phyloP scores from a whole-genome alignment of 768 basidiomycete genomes.

The Trametes elegans region DNA sequence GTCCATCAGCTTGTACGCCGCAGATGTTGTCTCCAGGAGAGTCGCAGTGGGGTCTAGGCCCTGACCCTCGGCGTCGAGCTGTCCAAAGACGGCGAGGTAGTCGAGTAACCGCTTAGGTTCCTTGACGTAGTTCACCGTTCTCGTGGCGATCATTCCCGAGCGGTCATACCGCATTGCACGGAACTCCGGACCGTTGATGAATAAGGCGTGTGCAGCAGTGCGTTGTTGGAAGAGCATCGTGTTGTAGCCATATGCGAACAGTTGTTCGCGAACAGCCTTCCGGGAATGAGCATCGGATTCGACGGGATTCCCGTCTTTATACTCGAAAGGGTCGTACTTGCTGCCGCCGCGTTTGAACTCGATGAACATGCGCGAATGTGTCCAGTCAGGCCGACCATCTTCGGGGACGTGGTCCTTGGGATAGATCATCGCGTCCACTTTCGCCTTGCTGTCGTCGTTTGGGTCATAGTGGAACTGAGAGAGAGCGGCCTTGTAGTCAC shows the following conservation, averaged over 20 bases:
- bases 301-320: not conserved
- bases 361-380: not conserved
- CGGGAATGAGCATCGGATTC: not conserved
- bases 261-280: not conserved
- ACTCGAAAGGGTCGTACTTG: not conserved
- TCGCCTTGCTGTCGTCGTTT: not conserved
- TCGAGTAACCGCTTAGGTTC: not conserved
- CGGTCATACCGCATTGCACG: not conserved
- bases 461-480: not conserved
- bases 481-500: not conserved
- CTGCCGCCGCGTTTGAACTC: not conserved
- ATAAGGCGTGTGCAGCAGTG: not conserved
- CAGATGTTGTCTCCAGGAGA: not conserved
- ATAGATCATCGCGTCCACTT: not conserved
- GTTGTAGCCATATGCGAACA: not conserved
- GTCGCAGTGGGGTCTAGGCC: not conserved
- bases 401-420: not conserved
- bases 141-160: not conserved
- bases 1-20: not conserved
- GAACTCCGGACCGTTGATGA: constrained; percentile 1
- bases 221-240: not conserved
- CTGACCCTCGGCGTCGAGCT: not conserved
- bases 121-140: not conserved
- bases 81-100: not conserved
- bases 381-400: not conserved